Conservation (phyloP, 768 basidiomycete species). For the Lactifluus echinatus region DNA sequence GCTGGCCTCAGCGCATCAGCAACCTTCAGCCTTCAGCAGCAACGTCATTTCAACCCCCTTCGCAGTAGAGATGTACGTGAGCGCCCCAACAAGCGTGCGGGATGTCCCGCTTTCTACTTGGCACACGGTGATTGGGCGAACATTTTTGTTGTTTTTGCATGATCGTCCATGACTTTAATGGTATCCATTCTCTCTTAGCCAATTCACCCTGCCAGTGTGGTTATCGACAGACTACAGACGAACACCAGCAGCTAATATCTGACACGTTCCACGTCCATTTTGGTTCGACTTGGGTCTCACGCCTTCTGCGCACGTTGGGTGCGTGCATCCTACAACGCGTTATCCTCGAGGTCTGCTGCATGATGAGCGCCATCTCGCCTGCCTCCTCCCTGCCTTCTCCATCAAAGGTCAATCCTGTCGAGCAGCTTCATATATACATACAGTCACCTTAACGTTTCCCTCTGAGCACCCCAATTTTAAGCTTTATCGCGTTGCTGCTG, state of each 20-base stretch:
- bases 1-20: neutral
- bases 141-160: neutral
- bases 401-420: constrained; percentile 3
- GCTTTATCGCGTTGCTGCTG: neutral
- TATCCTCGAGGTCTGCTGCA: constrained; percentile 11
- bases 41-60: constrained; percentile 3
- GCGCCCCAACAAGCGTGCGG: neutral
- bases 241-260: neutral
- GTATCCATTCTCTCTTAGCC: neutral
- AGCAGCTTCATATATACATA: constrained; percentile 1
- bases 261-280: neutral
- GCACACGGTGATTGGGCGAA: constrained; percentile 4
- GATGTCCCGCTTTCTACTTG: neutral
- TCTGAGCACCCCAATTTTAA: constrained; percentile 13
- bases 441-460: constrained; percentile 1
- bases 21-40: neutral
- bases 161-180: neutral
- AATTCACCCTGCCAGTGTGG: neutral
- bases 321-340: constrained; percentile 13
- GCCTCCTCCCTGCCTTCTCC: neutral
- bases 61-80: neutral
- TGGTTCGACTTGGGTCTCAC: neutral
- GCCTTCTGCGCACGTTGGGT: neutral
- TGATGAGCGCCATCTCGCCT: neutral
- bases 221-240: neutral